phyloP scores from a whole-genome alignment of 2,329 filamentous ascomycete species.

The Cercospora beticola region DNA sequence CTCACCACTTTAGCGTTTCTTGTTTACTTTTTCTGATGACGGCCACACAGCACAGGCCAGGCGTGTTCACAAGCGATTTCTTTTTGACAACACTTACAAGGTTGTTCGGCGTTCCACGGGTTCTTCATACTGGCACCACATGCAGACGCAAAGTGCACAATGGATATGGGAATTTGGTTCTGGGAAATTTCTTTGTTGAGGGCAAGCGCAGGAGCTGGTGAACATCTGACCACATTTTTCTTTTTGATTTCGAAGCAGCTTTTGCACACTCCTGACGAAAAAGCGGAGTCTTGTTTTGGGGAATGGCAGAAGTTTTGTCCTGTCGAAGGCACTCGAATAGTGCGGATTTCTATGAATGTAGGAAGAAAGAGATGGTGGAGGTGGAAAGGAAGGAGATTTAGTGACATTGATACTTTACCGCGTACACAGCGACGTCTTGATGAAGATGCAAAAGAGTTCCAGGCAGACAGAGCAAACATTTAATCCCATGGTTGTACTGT shows the following conservation, averaged over 20 bases:
- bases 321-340: background rate
- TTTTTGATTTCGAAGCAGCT: background rate
- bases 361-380: background rate
- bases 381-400: background rate
- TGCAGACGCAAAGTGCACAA: slow-evolving; percentile 12
- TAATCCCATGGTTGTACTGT: background rate
- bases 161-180: slow-evolving; percentile 1
- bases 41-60: slow-evolving; percentile 15
- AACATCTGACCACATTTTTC: background rate
- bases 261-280: slow-evolving; percentile 10
- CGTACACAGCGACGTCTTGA: slow-evolving; percentile 12
- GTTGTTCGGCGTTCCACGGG: slow-evolving; percentile 12
- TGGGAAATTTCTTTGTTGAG: background rate
- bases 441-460: background rate
- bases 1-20: slow-evolving; percentile 2
- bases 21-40: slow-evolving; percentile 8
- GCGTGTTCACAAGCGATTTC: background rate
- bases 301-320: background rate
- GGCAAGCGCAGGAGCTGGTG: slow-evolving; percentile 19
- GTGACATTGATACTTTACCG: background rate
- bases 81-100: background rate
- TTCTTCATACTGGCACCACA: background rate
- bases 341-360: background rate
- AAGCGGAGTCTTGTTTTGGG: slow-evolving; percentile 4
- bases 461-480: background rate